Evolutionary conservation across 352 stramenopile genomes (phyloP), one percentile per base, ranked within the genome.

Genomic region (Thraustotheca clavata): DNA sequence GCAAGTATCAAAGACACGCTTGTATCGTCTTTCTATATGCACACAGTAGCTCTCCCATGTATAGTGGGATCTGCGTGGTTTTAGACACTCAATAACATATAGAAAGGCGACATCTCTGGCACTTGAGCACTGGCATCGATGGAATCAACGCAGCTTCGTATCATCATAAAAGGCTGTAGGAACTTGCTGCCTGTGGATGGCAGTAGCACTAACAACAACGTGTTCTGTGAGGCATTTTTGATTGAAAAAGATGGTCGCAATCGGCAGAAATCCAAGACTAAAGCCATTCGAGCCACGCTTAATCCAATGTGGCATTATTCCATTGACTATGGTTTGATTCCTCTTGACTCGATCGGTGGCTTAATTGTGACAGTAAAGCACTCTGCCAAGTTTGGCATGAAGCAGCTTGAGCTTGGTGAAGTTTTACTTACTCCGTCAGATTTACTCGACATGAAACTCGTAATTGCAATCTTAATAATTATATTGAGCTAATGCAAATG

Each of bases 151-250:
- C 38, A 27, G 7, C 16, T 65, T 16, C 18, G 7, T 6, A 33
- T 65, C 38, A 26, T 65, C 24, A 40, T 65, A 9, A 26, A 34
- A 29, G 57, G 57, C 16, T 65, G 57, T 33, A 29, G 41, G 8
- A 65, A 54, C 57, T 46, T 65, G 27, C 18, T 65, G 57, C 35
- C 57, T 1, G 35, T 65, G 18, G 57, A 65, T 32, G 57, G 57
- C 14, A 39, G 52, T 3, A 43, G 47, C 35, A 65, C 27, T 29
- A 65, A 65, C 57, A 65, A 65, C 40, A 65, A 65, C 57, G 57
- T 65, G 27, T 43, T 46, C 26, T 65, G 57, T 46, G 57, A 65
- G 27, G 35, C 22, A 4, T 65, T 40, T n/a, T 46, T 65, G 41
- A 65, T 65, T 22, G 57, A 65, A n/a, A 65, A 65, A 46, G 57